Percentiles rank a stretch among this genome's conserved stretches.
phyloP scores from a whole-genome alignment of 2,329 filamentous ascomycete species.

The Aspergillus piperis region DNA sequence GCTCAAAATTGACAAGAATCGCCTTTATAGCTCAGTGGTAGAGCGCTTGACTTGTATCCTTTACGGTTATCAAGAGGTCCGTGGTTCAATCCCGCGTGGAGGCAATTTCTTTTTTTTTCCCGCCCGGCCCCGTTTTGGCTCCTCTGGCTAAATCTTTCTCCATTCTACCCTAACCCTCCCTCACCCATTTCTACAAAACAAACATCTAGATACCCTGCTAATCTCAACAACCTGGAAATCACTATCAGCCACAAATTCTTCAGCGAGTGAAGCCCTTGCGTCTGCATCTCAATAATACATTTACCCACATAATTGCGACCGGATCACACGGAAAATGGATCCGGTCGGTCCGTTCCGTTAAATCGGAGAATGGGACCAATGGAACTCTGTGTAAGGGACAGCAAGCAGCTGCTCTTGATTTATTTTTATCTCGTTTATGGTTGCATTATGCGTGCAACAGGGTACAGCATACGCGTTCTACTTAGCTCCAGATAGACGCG shows the following conservation, averaged over 20 bases:
- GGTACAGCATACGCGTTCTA: too few species aligned
- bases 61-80: neutral
- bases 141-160: neutral
- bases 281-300: neutral
- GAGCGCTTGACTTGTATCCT: neutral
- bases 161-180: neutral
- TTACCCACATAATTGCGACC: neutral
- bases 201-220: accelerated
- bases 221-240: too few species aligned
- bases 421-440: too few species aligned
- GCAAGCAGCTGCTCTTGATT: too few species aligned
- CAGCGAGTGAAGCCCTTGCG: neutral
- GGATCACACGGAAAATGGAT: neutral
- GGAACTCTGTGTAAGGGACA: too few species aligned
- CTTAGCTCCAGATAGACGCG: too few species aligned
- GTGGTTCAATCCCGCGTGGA: neutral
- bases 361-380: neutral
- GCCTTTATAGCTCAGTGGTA: neutral
- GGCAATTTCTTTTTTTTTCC: neutral
- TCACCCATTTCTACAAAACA: neutral
- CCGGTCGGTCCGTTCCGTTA: neutral
- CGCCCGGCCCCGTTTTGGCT: too few species aligned
- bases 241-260: neutral
- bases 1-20: neutral
- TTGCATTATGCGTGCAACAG: too few species aligned